Percentiles rank a stretch among this genome's conserved stretches.
phyloP scores from a whole-genome alignment of 495 filamentous ascomycete genomes.

The Rusavskia elegans region DNA sequence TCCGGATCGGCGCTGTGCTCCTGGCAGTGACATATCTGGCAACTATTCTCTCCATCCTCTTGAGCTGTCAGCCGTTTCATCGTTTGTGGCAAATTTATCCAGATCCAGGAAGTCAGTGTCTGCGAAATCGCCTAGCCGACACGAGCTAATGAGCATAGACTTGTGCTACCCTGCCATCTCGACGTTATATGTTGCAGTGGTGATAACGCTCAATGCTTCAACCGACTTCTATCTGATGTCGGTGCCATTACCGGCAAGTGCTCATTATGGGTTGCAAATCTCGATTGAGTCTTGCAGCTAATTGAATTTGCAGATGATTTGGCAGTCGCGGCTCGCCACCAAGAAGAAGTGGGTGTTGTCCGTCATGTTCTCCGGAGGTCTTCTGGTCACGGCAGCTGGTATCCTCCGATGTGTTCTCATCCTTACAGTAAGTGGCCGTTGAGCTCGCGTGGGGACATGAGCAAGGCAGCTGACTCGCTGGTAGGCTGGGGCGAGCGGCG shows the following conservation, averaged over 20 bases:
- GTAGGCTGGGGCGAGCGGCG: conserved; percentile 29
- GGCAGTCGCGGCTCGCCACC: conserved; percentile 32
- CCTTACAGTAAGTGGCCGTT: conserved; percentile 27
- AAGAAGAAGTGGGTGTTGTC: conserved; percentile 36
- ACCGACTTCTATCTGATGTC: conserved; percentile 41
- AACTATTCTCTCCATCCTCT: conserved; percentile 34
- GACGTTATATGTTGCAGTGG: conserved; percentile 29
- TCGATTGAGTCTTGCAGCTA: neutral
- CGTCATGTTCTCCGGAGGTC: conserved; percentile 40
- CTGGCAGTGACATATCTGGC: conserved; percentile 36
- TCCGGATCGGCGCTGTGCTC: conserved; percentile 35
- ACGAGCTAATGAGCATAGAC: conserved; percentile 7
- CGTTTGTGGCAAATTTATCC: conserved; percentile 46
- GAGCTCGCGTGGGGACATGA: neutral
- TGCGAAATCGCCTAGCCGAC: conserved; percentile 1
- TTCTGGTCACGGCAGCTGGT: conserved; percentile 42
- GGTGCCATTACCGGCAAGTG: conserved; percentile 34
- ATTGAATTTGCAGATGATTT: conserved; percentile 27
- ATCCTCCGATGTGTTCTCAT: conserved; percentile 44
- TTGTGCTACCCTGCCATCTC: conserved; percentile 32
- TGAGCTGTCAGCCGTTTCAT: conserved; percentile 35
- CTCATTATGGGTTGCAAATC: conserved; percentile 2
- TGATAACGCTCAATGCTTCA: conserved; percentile 32
- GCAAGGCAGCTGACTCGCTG: neutral
- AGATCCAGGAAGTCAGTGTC: conserved; percentile 35